phyloP scores from a whole-genome alignment of 148 eudicot genomes.

The Silene uniflora region DNA sequence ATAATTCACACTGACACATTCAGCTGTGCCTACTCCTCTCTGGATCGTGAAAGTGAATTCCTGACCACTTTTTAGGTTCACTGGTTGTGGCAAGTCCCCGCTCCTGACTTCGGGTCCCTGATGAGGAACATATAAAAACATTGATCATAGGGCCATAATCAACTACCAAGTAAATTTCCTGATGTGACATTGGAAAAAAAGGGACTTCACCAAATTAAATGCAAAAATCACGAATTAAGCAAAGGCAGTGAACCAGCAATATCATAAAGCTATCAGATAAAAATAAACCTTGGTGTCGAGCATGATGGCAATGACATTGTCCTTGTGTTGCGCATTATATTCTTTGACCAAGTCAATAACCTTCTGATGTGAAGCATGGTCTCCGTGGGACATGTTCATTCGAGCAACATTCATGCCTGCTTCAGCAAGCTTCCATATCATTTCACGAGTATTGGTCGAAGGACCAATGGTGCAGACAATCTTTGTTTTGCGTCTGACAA shows the following conservation, averaged over 20 bases:
- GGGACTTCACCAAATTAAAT: background rate
- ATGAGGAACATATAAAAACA: conserved; percentile 12
- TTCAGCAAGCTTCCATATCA: conserved; percentile 98
- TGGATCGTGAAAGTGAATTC: conserved; percentile 89
- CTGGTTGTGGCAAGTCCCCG: conserved; percentile 99
- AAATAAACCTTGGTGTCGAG: conserved; percentile 80
- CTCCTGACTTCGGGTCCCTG: conserved; percentile 99
- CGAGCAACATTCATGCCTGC: conserved; percentile 99
- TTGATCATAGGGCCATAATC: background rate
- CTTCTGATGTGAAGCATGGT: conserved; percentile 94
- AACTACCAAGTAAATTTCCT: background rate
- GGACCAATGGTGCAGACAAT: conserved; percentile 98
- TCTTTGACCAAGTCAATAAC: conserved; percentile 95
- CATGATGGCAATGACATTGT: conserved; percentile 96
- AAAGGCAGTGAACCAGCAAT: background rate
- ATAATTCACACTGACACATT: conserved; percentile 93
- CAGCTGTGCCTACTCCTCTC: conserved; percentile 90
- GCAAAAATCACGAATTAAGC: background rate
- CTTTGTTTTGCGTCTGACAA: conserved; percentile 75
- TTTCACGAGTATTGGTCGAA: conserved; percentile 80
- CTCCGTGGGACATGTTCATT: conserved; percentile 96
- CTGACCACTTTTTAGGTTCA: conserved; percentile 63
- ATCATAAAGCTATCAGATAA: background rate
- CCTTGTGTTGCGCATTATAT: conserved; percentile 81
- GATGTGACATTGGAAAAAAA: background rate